A percentile compares a stretch with the other conserved stretches of the same genome.
Evolutionary conservation across 768 basidiomycete species (phyloP).

Genomic region (Agrocybe pediades): DNA sequence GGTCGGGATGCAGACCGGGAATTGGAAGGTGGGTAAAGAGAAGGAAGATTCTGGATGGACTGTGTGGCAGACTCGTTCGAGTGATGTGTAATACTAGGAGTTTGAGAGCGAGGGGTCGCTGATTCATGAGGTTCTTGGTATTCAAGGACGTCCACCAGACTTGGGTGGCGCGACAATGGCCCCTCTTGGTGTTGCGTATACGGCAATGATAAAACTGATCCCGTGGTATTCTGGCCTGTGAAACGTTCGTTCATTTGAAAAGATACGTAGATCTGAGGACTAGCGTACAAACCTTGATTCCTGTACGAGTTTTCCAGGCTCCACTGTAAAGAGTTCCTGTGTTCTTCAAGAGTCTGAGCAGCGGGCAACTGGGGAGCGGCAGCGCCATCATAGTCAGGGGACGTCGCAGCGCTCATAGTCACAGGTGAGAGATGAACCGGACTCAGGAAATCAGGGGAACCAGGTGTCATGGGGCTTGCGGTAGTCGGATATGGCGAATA

Average conservation of each 20-base stretch:
- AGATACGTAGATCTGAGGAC: too few relatives aligned
- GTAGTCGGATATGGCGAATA: slow-evolving; percentile 33
- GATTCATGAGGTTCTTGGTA: slow-evolving; percentile 21
- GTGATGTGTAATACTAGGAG: neutral
- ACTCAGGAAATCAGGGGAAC: neutral
- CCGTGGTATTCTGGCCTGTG: slow-evolving; percentile 9
- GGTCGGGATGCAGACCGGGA: neutral
- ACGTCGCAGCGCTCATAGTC: neutral
- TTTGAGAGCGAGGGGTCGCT: slow-evolving; percentile 11
- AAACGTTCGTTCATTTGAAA: neutral
- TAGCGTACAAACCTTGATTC: slow-evolving; percentile 21
- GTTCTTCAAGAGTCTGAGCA: slow-evolving; percentile 40
- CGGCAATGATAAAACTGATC: slow-evolving; percentile 8
- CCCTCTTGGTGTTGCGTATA: slow-evolving; percentile 19
- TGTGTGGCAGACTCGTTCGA: neutral
- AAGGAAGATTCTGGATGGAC: neutral
- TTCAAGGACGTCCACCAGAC: slow-evolving; percentile 38
- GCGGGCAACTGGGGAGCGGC: slow-evolving; percentile 12
- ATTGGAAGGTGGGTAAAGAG: too few relatives aligned
- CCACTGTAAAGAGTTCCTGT: slow-evolving; percentile 34
- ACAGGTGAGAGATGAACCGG: neutral
- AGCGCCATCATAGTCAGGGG: neutral
- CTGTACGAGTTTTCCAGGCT: slow-evolving; percentile 20
- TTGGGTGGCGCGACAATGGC: slow-evolving; percentile 40
- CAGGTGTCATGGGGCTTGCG: slow-evolving; percentile 4